phyloP scores from a whole-genome alignment of 2,329 filamentous ascomycete genomes.

The Cladosporium phlei region DNA sequence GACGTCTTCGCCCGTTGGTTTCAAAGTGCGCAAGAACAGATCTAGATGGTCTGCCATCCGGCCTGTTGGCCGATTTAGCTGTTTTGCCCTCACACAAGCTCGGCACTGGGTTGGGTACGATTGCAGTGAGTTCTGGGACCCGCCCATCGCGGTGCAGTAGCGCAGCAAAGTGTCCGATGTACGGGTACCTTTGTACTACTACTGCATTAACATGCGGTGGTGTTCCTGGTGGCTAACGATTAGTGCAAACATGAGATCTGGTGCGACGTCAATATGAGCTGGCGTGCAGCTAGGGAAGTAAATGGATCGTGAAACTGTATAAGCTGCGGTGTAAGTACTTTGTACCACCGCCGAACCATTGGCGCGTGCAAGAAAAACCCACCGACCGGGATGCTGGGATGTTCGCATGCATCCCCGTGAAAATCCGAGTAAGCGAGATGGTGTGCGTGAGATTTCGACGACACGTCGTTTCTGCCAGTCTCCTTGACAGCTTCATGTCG shows the following conservation, averaged over 20 bases:
- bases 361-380: too few species aligned
- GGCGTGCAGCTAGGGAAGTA: neutral
- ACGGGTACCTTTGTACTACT: neutral
- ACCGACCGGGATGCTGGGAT: neutral
- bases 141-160: neutral
- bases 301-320: too few species aligned
- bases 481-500: neutral
- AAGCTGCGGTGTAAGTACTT: too few species aligned
- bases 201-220: slow-evolving; percentile 1
- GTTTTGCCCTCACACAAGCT: neutral
- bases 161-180: neutral
- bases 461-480: neutral
- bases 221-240: neutral
- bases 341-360: too few species aligned
- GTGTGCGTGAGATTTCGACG: slow-evolving; percentile 3
- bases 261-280: slow-evolving; percentile 2
- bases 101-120: neutral
- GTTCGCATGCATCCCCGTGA: slow-evolving; percentile 5
- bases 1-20: too few species aligned
- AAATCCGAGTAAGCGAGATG: slow-evolving; percentile 12
- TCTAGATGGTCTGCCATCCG: too few species aligned
- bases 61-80: too few species aligned
- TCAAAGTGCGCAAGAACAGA: too few species aligned
- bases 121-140: neutral
- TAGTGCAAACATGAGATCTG: neutral